These are phyloP conservation scores for Chlorociboria aeruginascens DNA, from an alignment of 495 filamentous ascomycete genomes.

Conservation along the genomic window DNA sequence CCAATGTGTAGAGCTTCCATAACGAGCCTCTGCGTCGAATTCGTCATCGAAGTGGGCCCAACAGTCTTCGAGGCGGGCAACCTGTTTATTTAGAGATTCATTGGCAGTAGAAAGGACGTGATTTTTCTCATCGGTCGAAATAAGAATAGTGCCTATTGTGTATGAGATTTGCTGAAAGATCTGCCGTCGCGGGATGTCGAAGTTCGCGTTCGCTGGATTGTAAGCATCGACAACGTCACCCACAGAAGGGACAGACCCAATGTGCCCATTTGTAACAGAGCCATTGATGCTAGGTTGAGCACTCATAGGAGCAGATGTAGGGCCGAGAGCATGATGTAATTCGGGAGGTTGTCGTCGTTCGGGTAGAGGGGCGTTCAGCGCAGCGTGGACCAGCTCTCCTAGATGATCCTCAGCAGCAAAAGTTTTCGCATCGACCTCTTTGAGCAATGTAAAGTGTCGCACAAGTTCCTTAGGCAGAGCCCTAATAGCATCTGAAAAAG, in stretches of 20 bases:
- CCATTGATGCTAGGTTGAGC: constrained; percentile 26
- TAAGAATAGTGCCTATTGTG: constrained; percentile 63
- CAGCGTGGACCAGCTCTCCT: constrained; percentile 52
- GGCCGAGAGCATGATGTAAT: constrained; percentile 17
- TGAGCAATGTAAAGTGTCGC: constrained; percentile 84
- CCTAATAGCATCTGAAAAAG: constrained; percentile 86
- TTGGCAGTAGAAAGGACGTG: constrained; percentile 85
- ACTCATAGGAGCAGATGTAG: constrained; percentile 29
- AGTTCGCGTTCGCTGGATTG: constrained; percentile 21
- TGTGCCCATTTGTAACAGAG: constrained; percentile 19
- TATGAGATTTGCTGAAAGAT: constrained; percentile 48
- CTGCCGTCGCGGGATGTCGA: constrained; percentile 45
- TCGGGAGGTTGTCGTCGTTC: constrained; percentile 23
- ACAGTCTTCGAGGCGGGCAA: constrained; percentile 69
- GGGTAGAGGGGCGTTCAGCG: constrained; percentile 43
- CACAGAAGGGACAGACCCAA: constrained; percentile 18
- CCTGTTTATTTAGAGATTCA: constrained; percentile 75
- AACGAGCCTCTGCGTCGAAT: constrained; percentile 86
- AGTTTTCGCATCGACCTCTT: constrained; percentile 95
- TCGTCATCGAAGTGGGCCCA: constrained; percentile 76
- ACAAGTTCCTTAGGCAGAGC: constrained; percentile 91
- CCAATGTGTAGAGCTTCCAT: constrained; percentile 88
- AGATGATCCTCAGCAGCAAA: constrained; percentile 63
- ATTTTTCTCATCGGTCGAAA: constrained; percentile 90
- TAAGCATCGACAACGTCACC: constrained; percentile 26